Conservation (phyloP, 345 rosid species). For the Pugionium cornutum region DNA sequence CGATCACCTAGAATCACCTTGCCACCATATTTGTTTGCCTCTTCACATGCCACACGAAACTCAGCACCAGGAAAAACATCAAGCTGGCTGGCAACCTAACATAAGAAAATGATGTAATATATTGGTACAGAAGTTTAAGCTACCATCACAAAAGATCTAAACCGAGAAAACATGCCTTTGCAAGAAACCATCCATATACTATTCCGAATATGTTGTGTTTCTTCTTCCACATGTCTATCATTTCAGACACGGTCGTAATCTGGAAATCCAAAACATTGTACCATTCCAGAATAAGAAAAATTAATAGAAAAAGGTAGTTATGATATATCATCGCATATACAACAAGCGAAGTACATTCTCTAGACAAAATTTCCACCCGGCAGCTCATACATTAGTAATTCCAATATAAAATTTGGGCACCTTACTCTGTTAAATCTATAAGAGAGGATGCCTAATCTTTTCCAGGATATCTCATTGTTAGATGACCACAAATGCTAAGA, state of each 20-base stretch:
- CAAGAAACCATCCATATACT: constrained; percentile 94
- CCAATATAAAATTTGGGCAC: not conserved
- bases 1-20: constrained; percentile 98
- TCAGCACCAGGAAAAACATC: constrained; percentile 96
- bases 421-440: not conserved
- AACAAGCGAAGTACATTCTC: constrained; percentile 10
- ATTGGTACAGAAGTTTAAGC: constrained; percentile 19
- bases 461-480: not conserved
- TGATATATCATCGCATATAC: constrained; percentile 21
- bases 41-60: constrained; percentile 95
- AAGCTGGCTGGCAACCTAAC: constrained; percentile 84
- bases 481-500: not conserved
- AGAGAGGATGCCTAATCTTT: too few relatives aligned
- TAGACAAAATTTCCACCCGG: not conserved
- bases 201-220: constrained; percentile 84
- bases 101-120: constrained; percentile 21
- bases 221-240: constrained; percentile 92
- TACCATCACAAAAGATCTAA: not conserved
- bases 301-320: not conserved
- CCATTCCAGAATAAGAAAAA: constrained; percentile 11
- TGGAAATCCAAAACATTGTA: constrained; percentile 31
- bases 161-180: constrained; percentile 58
- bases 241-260: constrained; percentile 86
- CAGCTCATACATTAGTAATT: not conserved
- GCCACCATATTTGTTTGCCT: constrained; percentile 85